Evolutionary conservation across 202 grass and related monocot genomes (phyloP), one percentile per base, ranked within the genome.

Genomic region (Bolboschoenoplectus hybrid): DNA sequence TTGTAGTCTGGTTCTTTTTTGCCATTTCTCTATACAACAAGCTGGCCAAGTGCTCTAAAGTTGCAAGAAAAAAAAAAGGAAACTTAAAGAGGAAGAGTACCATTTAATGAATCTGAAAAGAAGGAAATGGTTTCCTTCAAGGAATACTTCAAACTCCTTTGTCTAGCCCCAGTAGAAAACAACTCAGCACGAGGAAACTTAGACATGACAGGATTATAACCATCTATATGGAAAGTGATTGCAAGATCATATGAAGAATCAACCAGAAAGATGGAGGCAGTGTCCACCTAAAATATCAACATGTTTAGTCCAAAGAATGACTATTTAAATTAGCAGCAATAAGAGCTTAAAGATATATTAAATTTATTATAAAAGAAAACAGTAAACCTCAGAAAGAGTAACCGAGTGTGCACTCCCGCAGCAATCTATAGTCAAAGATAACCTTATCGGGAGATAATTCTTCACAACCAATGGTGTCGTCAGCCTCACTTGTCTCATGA

Each of bases 161-260:
- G 90, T 86, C 89, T 95, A 66, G 91, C 79, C 76, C 85, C 64
- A 86, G 85, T 86, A 81, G 96, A 94, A 85, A 95, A 95, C 86
- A 89, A 89, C 80, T 98, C 96, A 16, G 88, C 91, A 82, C 91
- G 93, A 14, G 91, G 90, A 81, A 95, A 98, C 86, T 91, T 98
- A 60, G 89, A 90, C 51, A 68, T 20, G 58, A 94, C 78, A 12
- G 91, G 86, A 62, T 67, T 90, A 86, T 91, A 98, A 82, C 90
- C 93, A 92, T 94, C 80, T 73, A 95, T 91, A 63, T 90, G 66
- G 77, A 95, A 92, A 81, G 90, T 92, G 73, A 98, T 89, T 82
- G 85, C 93, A 84, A 98, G 93, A 88, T 98, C 96, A 57, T 95
- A 89, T 65, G 96, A 91, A 60, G 90, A 90, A 85, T 98, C 96